phyloP scores from a whole-genome alignment of 1,284 basidiomycete species.

The Pascua guehoae region DNA sequence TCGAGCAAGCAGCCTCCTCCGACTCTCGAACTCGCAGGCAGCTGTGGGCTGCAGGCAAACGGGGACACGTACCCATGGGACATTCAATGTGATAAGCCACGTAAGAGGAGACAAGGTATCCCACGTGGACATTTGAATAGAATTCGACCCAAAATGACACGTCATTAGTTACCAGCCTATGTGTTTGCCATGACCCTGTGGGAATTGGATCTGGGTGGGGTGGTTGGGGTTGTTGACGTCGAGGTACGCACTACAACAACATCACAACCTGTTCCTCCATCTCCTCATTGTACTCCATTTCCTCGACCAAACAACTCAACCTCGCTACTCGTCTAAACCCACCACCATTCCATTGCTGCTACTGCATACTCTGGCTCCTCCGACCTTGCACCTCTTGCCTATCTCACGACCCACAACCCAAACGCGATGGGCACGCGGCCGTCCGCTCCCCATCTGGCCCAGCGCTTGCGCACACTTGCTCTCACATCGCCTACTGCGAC shows the following conservation, averaged over 20 bases:
- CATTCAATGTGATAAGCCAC: too few relatives aligned
- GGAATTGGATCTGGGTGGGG: too few relatives aligned
- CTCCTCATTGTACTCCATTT: background rate
- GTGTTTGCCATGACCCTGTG: too few relatives aligned
- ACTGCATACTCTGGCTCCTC: background rate
- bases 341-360: background rate
- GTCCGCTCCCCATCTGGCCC: conserved; percentile 28
- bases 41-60: too few relatives aligned
- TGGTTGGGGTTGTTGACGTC: background rate
- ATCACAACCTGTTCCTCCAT: background rate
- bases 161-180: too few relatives aligned
- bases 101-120: too few relatives aligned
- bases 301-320: background rate
- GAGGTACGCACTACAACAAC: background rate
- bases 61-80: too few relatives aligned
- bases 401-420: background rate
- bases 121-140: too few relatives aligned
- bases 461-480: conserved; percentile 34
- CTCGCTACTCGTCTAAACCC: background rate
- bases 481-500: conserved; percentile 31
- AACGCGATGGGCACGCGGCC: conserved; percentile 24
- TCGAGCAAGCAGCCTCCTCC: too few relatives aligned
- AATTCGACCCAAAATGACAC: too few relatives aligned
- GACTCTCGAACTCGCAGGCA: too few relatives aligned
- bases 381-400: background rate